These are phyloP conservation scores for Neurospora africana DNA, from an alignment of 495 filamentous ascomycete genomes.

Conservation along the genomic window DNA sequence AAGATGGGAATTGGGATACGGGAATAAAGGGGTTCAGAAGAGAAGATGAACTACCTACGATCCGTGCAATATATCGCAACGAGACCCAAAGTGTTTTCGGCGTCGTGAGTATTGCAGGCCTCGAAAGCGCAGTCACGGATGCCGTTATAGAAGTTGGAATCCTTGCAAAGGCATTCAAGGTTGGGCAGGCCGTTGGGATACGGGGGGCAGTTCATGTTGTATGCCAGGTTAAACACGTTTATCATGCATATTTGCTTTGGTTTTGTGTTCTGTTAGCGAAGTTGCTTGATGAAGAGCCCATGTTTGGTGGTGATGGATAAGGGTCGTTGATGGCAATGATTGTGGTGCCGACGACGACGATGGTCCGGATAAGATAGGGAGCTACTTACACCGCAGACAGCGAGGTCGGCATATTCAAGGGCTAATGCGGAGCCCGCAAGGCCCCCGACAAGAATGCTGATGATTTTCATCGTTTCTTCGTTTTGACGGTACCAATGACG, in stretches of 20 bases:
- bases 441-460: neutral
- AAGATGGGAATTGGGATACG: neutral
- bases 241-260: constrained; percentile 7
- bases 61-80: neutral
- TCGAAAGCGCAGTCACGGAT: constrained; percentile 9
- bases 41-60: neutral
- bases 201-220: constrained; percentile 4
- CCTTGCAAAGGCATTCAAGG: constrained; percentile 8
- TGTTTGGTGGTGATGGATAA: neutral
- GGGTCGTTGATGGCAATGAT: neutral
- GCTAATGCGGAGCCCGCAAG: neutral
- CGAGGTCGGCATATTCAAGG: neutral
- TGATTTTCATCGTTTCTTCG: neutral
- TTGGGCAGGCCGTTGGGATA: constrained; percentile 3
- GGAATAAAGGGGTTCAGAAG: neutral
- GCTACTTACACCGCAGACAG: constrained; percentile 4
- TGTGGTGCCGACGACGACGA: neutral
- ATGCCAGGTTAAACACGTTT: constrained; percentile 10
- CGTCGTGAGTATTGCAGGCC: constrained; percentile 1
- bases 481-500: neutral
- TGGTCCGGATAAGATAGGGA: neutral
- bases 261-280: neutral
- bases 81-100: neutral
- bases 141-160: constrained; percentile 8
- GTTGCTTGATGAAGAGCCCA: neutral